These are phyloP conservation scores for Verticillium nonalfalfae DNA, from an alignment of 2,329 filamentous ascomycete species.

Conservation along the genomic window DNA sequence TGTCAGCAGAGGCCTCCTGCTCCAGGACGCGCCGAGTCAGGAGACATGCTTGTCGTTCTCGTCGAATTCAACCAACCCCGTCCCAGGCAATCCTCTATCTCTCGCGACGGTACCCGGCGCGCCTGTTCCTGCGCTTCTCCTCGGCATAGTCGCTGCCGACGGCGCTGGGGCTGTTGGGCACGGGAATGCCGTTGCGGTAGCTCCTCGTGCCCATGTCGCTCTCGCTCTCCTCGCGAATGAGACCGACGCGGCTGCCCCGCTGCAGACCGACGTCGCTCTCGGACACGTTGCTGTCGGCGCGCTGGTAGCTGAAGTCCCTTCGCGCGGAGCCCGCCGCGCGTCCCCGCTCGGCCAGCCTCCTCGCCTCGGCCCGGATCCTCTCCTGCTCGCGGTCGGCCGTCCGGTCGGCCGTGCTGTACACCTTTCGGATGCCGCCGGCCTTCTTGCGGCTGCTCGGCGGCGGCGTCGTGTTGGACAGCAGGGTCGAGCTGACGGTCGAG, in stretches of 20 bases:
- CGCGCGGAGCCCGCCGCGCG: conserved; percentile 26
- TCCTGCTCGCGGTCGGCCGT: conserved; percentile 45
- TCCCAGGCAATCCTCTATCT: conserved; percentile 6
- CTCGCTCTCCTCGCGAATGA: conserved; percentile 29
- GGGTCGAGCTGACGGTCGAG: conserved; percentile 57
- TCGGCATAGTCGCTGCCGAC: conserved; percentile 31
- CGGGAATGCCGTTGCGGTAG: conserved; percentile 50
- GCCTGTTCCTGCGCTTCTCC: conserved; percentile 35
- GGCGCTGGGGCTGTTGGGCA: conserved; percentile 29
- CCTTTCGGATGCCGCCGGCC: conserved; percentile 50
- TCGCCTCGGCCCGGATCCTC: conserved; percentile 49
- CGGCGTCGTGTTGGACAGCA: conserved; percentile 51
- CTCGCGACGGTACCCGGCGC: conserved; percentile 22
- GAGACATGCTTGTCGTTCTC: no score
- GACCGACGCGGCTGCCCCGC: conserved; percentile 20
- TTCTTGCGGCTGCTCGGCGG: conserved; percentile 45
- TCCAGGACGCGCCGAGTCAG: no score
- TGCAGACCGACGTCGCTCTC: conserved; percentile 19
- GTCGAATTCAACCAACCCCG: no score
- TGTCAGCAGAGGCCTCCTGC: no score
- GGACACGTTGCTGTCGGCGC: conserved; percentile 27
- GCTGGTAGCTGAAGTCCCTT: conserved; percentile 49
- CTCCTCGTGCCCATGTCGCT: conserved; percentile 52
- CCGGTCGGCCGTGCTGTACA: conserved; percentile 54
- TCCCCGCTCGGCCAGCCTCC: conserved; percentile 47